Conservation (phyloP, 208 protist genomes). For the Wallacemonas collosoma region DNA sequence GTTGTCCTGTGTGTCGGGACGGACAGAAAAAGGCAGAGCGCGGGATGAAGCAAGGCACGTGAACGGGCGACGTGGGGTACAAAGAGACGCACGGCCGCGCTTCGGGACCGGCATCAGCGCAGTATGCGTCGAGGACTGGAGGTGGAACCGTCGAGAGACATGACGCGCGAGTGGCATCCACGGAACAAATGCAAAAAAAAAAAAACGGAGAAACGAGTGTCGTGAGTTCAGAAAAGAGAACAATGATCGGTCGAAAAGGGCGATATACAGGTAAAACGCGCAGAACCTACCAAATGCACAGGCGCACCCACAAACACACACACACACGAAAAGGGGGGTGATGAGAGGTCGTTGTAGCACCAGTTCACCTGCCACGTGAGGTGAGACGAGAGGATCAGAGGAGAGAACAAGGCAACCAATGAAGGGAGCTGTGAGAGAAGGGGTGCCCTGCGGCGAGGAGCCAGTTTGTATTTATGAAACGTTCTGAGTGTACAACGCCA, state of each 20-base stretch:
- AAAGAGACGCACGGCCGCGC: background rate
- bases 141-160: background rate
- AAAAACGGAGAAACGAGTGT: background rate
- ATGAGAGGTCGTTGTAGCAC: background rate
- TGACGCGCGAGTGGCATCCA: slow-evolving; percentile 6
- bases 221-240: too few relatives aligned
- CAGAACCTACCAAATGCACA: too few relatives aligned
- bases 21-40: too few relatives aligned
- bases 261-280: too few relatives aligned
- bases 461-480: too few relatives aligned
- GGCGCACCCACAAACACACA: background rate
- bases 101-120: background rate
- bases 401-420: too few relatives aligned
- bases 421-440: too few relatives aligned
- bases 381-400: too few relatives aligned
- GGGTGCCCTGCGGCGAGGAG: too few relatives aligned
- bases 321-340: background rate
- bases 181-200: background rate
- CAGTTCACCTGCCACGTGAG: background rate
- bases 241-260: too few relatives aligned
- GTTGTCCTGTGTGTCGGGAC: too few relatives aligned
- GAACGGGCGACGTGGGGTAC: background rate
- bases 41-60: background rate
- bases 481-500: too few relatives aligned
- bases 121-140: background rate